These are phyloP conservation scores for Actinidia chinensis DNA, from an alignment of 179 eudicot species.

Conservation along the genomic window DNA sequence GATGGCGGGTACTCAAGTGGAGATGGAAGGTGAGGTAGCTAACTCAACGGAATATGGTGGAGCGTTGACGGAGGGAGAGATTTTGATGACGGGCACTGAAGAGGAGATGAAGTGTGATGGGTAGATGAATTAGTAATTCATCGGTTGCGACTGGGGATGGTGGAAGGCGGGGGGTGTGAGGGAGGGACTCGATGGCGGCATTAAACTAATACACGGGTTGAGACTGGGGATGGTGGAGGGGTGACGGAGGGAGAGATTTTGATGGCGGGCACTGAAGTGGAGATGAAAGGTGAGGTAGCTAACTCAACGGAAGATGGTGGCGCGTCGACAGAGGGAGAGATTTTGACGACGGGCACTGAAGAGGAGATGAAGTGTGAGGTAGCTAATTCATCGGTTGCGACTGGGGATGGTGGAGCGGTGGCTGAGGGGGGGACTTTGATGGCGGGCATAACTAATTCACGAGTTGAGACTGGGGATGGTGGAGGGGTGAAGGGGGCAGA, in stretches of 20 bases:
- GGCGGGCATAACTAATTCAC: background rate
- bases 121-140: slow-evolving; percentile 10
- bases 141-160: background rate
- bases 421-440: background rate
- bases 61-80: slow-evolving; percentile 11
- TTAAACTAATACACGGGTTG: background rate
- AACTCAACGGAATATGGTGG: background rate
- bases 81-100: background rate
- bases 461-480: slow-evolving; percentile 6
- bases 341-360: background rate
- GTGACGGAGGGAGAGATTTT: background rate
- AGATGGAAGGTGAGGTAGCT: no score
- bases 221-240: background rate
- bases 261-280: background rate
- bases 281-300: background rate
- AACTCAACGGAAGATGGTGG: background rate
- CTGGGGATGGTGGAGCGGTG: background rate
- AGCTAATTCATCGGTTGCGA: background rate
- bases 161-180: background rate
- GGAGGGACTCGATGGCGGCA: background rate
- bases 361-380: background rate
- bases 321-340: slow-evolving; percentile 10
- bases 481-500: slow-evolving; percentile 9
- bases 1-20: no score
- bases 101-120: background rate